Base-by-base conservation (phyloP, 768 basidiomycete genomes). In the Termitomyces sp. region DNA sequence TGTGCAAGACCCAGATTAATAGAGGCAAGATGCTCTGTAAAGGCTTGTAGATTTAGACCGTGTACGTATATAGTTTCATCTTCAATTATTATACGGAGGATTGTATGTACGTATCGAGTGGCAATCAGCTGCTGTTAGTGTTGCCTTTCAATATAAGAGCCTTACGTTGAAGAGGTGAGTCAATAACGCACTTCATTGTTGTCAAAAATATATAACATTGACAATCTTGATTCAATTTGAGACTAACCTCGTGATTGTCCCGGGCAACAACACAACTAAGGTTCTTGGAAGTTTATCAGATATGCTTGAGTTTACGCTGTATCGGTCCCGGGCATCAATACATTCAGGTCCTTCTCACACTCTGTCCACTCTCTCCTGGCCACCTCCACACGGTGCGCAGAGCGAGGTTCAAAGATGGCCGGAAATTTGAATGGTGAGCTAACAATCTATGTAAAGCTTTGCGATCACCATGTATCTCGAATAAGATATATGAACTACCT, bases 11-110 rank as follows among this genome's bases (percentile, higher is more conserved):
- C 7, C 93, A 95, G 66, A 80, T 86, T 0, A 70, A 72, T 20
- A 74, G 89, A 56, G 90, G 89, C 20, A 89, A 87, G 72, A 66
- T 73, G 65, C 66, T 91, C 5, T 96, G 93, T 64, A 78, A 77
- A 63, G 79, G 81, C 6, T 61, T 92, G 49, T 92, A 68, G 58
- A 23, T 20, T 41, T 29, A 31, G 22, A 23, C 5, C 15, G 25
- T 27, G 31, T 46, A 46, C 5, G 18, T 46, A 6, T 2, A 22
- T 15, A 11, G 20, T 32, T 45, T 4, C n/a, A 35, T 35, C 33
- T 35, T 3, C 33, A 31, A 22, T 18, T 31, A 12, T 6, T 12
- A 22, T 13, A 20, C 1, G 29, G 29, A 45, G 18, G 29, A 29
- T 29, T 29, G 9, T 29, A 29, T 29, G 3, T 9, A 29, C 29